These are phyloP conservation scores for Phalaenopsis equestris DNA, from an alignment of 106 monocot genomes.

Conservation along the genomic window DNA sequence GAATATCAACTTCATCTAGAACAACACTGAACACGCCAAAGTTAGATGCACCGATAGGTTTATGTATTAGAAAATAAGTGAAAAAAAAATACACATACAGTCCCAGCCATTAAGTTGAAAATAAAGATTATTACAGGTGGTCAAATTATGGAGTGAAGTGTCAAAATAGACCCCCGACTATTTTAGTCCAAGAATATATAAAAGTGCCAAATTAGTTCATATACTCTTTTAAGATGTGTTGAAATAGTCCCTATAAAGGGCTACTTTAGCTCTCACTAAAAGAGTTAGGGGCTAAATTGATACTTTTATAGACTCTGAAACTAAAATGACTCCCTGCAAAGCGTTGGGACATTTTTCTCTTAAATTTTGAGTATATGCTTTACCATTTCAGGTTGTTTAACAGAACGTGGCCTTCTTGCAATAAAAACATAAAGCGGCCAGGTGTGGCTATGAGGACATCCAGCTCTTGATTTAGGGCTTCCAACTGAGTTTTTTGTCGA, in stretches of 20 bases:
- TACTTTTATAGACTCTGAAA: too few species aligned
- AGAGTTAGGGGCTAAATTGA: too few species aligned
- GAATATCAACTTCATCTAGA: constrained; percentile 89
- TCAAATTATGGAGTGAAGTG: neutral
- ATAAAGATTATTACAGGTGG: neutral
- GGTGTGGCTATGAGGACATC: constrained; percentile 95
- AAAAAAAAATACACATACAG: neutral
- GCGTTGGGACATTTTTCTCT: too few species aligned
- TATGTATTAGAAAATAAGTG: neutral
- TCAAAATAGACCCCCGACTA: too few species aligned
- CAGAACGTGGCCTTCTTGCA: constrained; percentile 74
- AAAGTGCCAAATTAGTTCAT: too few species aligned
- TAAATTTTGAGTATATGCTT: neutral
- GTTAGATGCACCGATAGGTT: neutral
- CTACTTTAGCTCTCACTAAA: too few species aligned
- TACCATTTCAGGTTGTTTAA: constrained; percentile 68
- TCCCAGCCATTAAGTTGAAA: neutral
- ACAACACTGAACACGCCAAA: constrained; percentile 42
- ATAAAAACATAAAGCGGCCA: constrained; percentile 74
- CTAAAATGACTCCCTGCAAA: too few species aligned
- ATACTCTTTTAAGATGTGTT: too few species aligned
- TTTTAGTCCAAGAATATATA: too few species aligned
- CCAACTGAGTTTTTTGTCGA: constrained; percentile 85
- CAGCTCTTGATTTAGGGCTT: constrained; percentile 64
- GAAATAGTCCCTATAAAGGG: too few species aligned